These are phyloP conservation scores for Starmerella powellii DNA, from an alignment of 805 yeast species.

Conservation along the genomic window DNA sequence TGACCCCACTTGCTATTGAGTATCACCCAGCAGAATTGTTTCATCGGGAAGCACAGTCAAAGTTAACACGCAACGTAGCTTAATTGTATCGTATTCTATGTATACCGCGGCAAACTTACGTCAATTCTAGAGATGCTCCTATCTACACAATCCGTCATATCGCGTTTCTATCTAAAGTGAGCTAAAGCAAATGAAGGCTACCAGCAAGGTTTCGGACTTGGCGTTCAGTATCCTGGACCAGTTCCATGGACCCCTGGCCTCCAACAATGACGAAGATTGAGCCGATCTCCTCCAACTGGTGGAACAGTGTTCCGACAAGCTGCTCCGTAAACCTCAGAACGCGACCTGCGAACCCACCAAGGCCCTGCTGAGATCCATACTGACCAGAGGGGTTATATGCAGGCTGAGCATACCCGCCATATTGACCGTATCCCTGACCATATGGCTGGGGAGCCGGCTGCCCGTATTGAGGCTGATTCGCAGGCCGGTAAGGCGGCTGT, in stretches of 20 bases:
- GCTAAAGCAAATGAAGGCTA: not conserved
- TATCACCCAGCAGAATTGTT: too few relatives aligned
- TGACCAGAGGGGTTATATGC: not conserved
- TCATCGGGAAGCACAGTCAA: too few relatives aligned
- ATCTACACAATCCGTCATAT: too few relatives aligned
- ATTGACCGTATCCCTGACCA: too few relatives aligned
- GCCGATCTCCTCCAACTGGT: slow-evolving; percentile 13
- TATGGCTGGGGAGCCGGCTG: slow-evolving; percentile 1
- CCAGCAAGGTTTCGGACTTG: not conserved
- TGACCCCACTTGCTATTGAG: too few relatives aligned
- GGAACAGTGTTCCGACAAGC: slow-evolving; percentile 6
- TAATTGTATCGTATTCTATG: too few relatives aligned
- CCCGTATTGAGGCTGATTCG: slow-evolving; percentile 1
- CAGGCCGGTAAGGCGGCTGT: not conserved
- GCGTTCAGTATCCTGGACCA: not conserved
- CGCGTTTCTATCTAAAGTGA: too few relatives aligned
- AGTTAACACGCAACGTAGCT: too few relatives aligned
- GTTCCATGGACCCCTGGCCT: not conserved
- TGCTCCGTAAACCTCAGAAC: slow-evolving; percentile 6
- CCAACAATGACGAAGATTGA: slow-evolving; percentile 1
- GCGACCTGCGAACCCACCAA: not conserved
- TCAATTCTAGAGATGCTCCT: too few relatives aligned
- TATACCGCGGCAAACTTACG: too few relatives aligned
- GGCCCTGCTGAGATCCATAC: not conserved
- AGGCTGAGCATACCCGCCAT: too few relatives aligned